Conservation (phyloP, 148 eudicot species). For the Rhododendron molle region DNA sequence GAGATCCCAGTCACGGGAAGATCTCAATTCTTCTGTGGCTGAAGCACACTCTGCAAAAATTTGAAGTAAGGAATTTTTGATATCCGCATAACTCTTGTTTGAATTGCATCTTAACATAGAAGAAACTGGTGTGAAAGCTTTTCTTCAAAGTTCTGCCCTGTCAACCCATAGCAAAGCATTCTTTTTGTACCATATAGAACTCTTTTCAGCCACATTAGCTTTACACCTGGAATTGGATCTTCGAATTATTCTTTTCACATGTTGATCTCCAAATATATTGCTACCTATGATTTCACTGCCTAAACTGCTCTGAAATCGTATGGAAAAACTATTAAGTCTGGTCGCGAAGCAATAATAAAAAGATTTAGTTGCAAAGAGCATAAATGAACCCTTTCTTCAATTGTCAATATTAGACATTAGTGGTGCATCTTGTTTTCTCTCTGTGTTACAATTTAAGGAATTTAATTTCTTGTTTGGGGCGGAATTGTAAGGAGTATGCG, state of each 20-base stretch:
- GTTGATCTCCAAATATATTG: not conserved
- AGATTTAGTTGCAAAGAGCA: not conserved
- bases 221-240: not conserved
- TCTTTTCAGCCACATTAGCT: not conserved
- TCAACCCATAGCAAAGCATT: not conserved
- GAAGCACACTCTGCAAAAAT: constrained; percentile 58
- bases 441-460: not conserved
- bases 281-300: not conserved
- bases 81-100: not conserved
- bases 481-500: not conserved
- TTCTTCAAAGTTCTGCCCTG: not conserved
- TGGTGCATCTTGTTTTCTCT: not conserved
- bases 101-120: too few species aligned
- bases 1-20: constrained; percentile 94
- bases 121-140: too few species aligned
- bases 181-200: not conserved
- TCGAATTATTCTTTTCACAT: not conserved
- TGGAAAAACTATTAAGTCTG: not conserved
- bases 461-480: not conserved
- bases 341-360: not conserved
- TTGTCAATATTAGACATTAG: too few species aligned
- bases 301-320: not conserved
- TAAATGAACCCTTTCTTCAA: not conserved
- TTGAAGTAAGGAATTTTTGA: constrained; percentile 21
- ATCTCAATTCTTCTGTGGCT: constrained; percentile 65